phyloP scores from a whole-genome alignment of 768 basidiomycete species.

The Boletellus emodensis region DNA sequence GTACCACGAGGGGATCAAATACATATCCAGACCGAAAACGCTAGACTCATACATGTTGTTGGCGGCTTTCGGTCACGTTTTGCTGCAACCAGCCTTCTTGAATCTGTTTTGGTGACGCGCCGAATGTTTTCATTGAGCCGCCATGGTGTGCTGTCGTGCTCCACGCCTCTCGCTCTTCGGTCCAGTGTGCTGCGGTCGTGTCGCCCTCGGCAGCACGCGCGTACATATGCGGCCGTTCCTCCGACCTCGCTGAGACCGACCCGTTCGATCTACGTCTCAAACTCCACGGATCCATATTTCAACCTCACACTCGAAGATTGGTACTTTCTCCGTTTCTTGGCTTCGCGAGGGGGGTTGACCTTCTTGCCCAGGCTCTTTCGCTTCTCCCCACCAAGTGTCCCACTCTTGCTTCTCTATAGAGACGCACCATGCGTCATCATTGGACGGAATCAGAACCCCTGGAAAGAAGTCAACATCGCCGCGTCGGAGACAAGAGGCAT shows the following conservation, averaged over 20 bases:
- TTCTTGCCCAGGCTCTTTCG: conserved; percentile 66
- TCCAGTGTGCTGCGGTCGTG: not conserved
- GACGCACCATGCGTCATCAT: conserved; percentile 89
- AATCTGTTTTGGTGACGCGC: not conserved
- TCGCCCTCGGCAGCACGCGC: conserved; percentile 1
- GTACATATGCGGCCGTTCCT: conserved; percentile 13
- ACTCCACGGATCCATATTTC: conserved; percentile 79
- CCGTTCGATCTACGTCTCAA: conserved; percentile 67
- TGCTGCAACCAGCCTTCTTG: no score
- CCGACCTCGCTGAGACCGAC: conserved; percentile 29
- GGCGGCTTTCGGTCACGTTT: no score
- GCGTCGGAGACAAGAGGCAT: conserved; percentile 50
- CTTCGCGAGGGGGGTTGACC: conserved; percentile 26
- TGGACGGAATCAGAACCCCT: conserved; percentile 95
- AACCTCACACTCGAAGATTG: conserved; percentile 91
- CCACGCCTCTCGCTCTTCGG: not conserved
- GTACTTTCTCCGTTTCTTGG: conserved; percentile 35
- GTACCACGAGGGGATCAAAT: not conserved
- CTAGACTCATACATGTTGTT: no score
- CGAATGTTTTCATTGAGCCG: conserved; percentile 28
- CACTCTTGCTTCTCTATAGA: conserved; percentile 83
- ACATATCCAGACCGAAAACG: not conserved
- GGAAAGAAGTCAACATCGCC: conserved; percentile 89
- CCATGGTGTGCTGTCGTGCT: conserved; percentile 27
- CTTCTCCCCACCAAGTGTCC: conserved; percentile 58